Conservation (phyloP, 768 basidiomycete genomes). For the Xerocomellus chrysenteron region DNA sequence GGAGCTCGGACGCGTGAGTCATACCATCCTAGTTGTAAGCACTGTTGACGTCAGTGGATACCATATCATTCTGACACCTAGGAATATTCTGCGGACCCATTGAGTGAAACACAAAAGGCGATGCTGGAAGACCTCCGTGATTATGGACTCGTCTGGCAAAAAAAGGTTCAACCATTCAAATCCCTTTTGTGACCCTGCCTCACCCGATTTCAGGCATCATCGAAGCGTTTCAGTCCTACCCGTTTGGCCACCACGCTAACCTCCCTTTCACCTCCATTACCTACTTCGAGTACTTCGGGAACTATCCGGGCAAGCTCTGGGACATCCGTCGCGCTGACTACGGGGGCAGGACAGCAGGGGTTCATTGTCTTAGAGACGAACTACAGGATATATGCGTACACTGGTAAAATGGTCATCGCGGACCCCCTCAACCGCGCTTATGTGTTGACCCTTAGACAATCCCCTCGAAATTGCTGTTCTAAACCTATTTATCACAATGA, state of each 20-base stretch:
- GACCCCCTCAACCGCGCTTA: conserved; percentile 9
- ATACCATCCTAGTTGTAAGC: neutral
- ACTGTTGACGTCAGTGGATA: neutral
- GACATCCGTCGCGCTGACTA: conserved; percentile 37
- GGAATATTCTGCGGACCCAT: conserved; percentile 86
- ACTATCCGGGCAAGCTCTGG: conserved; percentile 13
- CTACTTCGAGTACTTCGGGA: conserved; percentile 44
- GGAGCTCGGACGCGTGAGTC: conserved; percentile 82
- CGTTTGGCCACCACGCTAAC: conserved; percentile 93
- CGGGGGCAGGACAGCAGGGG: conserved; percentile 67
- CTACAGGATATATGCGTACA: conserved; percentile 97
- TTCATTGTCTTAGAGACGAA: conserved; percentile 98
- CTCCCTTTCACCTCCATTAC: conserved; percentile 81
- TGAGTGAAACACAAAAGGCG: conserved; percentile 76
- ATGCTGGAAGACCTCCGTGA: conserved; percentile 92
- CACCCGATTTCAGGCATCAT: conserved; percentile 50
- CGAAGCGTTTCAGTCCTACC: conserved; percentile 88
- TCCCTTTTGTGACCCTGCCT: conserved; percentile 10
- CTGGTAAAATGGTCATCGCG: conserved; percentile 51
- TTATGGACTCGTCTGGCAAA: conserved; percentile 92
- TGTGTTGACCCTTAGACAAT: conserved; percentile 60
- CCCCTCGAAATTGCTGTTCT: conserved; percentile 94
- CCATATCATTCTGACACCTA: conserved; percentile 29
- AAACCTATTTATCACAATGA: conserved; percentile 88
- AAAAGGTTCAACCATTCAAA: conserved; percentile 50